phyloP scores from a whole-genome alignment of 805 yeast genomes.

The Ogataea angusta region DNA sequence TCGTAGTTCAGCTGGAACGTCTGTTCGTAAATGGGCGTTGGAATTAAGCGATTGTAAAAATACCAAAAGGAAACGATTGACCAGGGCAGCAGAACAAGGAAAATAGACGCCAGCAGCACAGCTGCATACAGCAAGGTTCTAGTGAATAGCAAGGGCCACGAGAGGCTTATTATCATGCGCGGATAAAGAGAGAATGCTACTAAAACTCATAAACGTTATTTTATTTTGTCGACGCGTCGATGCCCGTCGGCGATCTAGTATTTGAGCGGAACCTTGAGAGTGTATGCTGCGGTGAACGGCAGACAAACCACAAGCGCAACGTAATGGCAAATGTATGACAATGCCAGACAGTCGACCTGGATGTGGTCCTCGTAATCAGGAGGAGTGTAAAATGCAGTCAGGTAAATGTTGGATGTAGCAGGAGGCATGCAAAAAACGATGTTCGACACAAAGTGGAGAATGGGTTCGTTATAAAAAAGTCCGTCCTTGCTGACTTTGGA shows the following conservation, averaged over 20 bases:
- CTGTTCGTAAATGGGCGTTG: conserved; percentile 19
- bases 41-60: conserved; percentile 31
- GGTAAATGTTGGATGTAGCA: conserved; percentile 83
- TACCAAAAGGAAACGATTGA: conserved; percentile 31
- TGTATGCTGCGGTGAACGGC: conserved; percentile 73
- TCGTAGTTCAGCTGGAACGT: conserved; percentile 21
- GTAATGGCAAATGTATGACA: conserved; percentile 73
- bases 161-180: conserved; percentile 21
- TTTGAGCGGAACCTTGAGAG: conserved; percentile 49
- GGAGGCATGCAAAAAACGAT: conserved; percentile 79
- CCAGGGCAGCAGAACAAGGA: conserved; percentile 32
- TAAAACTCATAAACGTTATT: background rate
- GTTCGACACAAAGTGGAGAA: conserved; percentile 70
- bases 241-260: conserved; percentile 18
- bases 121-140: conserved; percentile 19
- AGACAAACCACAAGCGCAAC: conserved; percentile 61
- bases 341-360: conserved; percentile 85
- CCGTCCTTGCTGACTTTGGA: conserved; percentile 59
- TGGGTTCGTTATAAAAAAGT: conserved; percentile 58
- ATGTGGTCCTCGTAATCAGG: conserved; percentile 46
- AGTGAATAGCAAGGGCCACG: conserved; percentile 24
- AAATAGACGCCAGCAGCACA: conserved; percentile 15
- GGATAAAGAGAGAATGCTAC: background rate
- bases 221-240: conserved; percentile 4
- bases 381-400: conserved; percentile 85